phyloP scores from a whole-genome alignment of 495 filamentous ascomycete genomes.

The Penicillium riverlandense region DNA sequence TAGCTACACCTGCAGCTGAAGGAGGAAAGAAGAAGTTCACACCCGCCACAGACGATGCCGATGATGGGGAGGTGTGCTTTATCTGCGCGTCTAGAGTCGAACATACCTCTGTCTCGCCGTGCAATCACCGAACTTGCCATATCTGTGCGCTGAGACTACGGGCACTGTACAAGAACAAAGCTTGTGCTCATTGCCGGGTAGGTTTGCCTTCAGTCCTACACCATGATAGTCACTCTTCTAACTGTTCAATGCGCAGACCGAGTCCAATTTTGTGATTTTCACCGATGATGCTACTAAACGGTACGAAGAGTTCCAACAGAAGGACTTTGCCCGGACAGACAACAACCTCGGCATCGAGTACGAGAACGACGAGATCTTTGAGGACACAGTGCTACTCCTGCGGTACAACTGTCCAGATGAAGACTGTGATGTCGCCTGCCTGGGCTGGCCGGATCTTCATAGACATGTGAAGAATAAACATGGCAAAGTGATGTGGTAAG shows the following conservation, averaged over 20 bases:
- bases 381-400: slow-evolving; percentile 81
- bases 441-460: slow-evolving; percentile 91
- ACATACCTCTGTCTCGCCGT: slow-evolving; percentile 81
- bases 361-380: slow-evolving; percentile 75
- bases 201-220: slow-evolving; percentile 16
- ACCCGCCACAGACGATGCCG: slow-evolving; percentile 39
- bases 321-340: slow-evolving; percentile 68
- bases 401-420: slow-evolving; percentile 90
- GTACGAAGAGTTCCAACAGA: slow-evolving; percentile 70
- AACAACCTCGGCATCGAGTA: slow-evolving; percentile 85
- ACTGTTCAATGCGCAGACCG: slow-evolving; percentile 43
- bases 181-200: slow-evolving; percentile 90
- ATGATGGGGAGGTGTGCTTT: slow-evolving; percentile 82
- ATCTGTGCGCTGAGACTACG: slow-evolving; percentile 86
- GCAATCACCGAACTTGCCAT: slow-evolving; percentile 92
- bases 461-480: slow-evolving; percentile 78
- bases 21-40: slow-evolving; percentile 16
- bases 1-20: slow-evolving; percentile 3
- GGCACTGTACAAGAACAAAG: slow-evolving; percentile 90
- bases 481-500: slow-evolving; percentile 80
- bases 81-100: slow-evolving; percentile 87
- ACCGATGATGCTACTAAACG: slow-evolving; percentile 73
- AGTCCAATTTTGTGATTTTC: slow-evolving; percentile 81
- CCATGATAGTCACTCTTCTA: background rate
- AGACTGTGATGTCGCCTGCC: slow-evolving; percentile 80